Evolutionary conservation across 768 basidiomycete genomes (phyloP), one percentile per base, ranked within the genome.

Genomic region (Auriscalpium vulgare): DNA sequence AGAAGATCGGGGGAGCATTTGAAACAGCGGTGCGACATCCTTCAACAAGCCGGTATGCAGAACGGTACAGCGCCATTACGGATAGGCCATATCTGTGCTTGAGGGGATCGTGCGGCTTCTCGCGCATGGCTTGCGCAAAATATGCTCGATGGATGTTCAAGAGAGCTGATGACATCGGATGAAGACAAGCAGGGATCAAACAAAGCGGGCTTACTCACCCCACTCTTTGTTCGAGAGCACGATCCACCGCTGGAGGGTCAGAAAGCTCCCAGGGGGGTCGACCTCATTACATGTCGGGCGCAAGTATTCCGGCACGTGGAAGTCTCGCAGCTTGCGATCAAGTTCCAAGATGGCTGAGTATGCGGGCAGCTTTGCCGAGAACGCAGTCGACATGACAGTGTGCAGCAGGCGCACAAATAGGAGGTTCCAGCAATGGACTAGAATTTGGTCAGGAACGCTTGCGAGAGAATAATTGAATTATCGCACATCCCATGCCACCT

Each of bases 41-140:
- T 47, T 78, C 73, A 43, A 83, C 79, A 35, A 87, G 62, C 14
- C 86, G 72, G 81, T 84, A 88, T 4, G 85, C 82, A 2, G 84
- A 85, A 2, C 85, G 83, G 68, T 86, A 88, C 13, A 81, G 79
- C 0, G 88, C 83, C 67, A 85, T 77, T 6, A 88, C 83, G 1
- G 88, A 90, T 1, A 83, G 81, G 0, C 81, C 75, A 65, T 82
- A 88, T 62, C 73, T 76, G 62, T 88, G 85, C 55, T 75, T 75
- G 49, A 83, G 71, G 2, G 82, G 71, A 54, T 87, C 82, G 8
- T 68, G 61, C 0, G 83, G 81, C 50, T 73, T 71, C 47, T 87
- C 85, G 51, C 80, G 78, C 17, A 89, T 67, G 0, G 85, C 84
- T 62, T 82, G 82, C 2, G 81, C 81, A 62, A 88, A 84, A 66